Percentiles rank a stretch among this genome's conserved stretches.
Evolutionary conservation across 768 basidiomycete species (phyloP).

Genomic region (Phaeotremella skinneri): DNA sequence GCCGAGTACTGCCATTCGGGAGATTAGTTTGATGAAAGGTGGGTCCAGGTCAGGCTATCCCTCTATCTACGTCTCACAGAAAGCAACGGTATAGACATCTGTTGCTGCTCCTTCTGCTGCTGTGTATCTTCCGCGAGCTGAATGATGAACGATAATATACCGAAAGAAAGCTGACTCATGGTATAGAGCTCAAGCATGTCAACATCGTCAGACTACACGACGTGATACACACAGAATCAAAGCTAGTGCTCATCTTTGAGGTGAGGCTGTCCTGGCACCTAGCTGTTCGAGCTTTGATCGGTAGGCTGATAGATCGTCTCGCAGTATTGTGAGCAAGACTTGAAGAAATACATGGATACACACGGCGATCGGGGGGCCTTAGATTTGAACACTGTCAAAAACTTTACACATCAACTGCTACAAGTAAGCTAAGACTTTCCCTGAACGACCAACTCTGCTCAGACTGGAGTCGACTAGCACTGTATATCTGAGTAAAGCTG

Average conservation of each 20-base stretch:
- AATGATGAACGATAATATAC: no score
- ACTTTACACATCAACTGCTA: conserved; percentile 96
- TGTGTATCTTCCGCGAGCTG: no score
- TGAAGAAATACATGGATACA: conserved; percentile 99
- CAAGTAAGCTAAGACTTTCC: conserved; percentile 54
- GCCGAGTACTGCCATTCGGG: conserved; percentile 95
- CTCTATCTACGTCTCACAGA: no score
- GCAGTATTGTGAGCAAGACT: conserved; percentile 87
- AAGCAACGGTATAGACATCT: no score
- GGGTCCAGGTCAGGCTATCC: conserved; percentile 12
- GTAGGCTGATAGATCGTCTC: conserved; percentile 1
- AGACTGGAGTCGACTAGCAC: no score
- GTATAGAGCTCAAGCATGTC: conserved; percentile 84
- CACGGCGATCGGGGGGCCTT: conserved; percentile 94
- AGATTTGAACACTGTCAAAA: conserved; percentile 79
- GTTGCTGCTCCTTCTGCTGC: no score
- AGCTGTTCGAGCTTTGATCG: not conserved
- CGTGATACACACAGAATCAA: conserved; percentile 97
- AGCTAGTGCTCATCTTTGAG: conserved; percentile 96
- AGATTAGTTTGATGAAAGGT: conserved; percentile 95
- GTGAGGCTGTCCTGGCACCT: conserved; percentile 27
- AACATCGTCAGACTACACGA: conserved; percentile 98
- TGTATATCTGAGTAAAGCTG: no score
- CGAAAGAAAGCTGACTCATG: no score
- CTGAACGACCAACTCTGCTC: not conserved